These are phyloP conservation scores for Globisporangium apiculatum DNA, from an alignment of 352 stramenopile genomes.

Conservation along the genomic window DNA sequence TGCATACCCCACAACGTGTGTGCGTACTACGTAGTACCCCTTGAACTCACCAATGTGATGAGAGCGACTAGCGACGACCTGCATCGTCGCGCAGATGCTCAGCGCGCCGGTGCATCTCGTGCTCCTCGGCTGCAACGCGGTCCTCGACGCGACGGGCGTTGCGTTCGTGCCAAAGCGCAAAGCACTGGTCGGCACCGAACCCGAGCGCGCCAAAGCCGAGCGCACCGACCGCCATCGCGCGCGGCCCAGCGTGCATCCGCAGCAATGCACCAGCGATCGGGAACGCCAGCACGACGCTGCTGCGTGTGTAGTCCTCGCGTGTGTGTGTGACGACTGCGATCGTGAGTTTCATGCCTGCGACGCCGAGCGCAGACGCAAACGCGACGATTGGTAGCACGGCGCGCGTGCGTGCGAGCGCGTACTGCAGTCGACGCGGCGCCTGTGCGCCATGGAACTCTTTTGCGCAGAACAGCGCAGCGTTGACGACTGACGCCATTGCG, in stretches of 20 bases:
- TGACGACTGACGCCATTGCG: conserved; percentile 20
- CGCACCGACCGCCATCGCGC: conserved; percentile 31
- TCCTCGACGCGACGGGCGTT: conserved; percentile 2
- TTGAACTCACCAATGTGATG: too few species aligned
- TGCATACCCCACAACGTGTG: too few species aligned
- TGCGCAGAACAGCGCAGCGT: conserved; percentile 18
- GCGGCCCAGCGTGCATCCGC: conserved; percentile 29
- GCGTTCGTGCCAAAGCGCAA: background rate
- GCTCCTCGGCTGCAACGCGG: too few species aligned
- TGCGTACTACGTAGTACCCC: too few species aligned
- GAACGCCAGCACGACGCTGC: conserved; percentile 43
- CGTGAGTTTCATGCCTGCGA: conserved; percentile 52
- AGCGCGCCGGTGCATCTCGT: too few species aligned
- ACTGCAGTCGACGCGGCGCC: conserved; percentile 16
- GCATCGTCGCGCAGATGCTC: background rate
- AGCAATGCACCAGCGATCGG: conserved; percentile 39
- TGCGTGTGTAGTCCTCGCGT: conserved; percentile 48
- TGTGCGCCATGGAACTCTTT: conserved; percentile 20
- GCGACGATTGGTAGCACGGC: conserved; percentile 32
- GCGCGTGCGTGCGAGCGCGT: conserved; percentile 23
- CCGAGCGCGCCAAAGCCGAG: conserved; percentile 29
- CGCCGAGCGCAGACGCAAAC: conserved; percentile 32
- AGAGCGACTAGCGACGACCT: too few species aligned
- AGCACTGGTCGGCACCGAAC: conserved; percentile 23
- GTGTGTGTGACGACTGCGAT: conserved; percentile 33